Percentiles rank a stretch among this genome's conserved stretches.
Evolutionary conservation across 176 grass and related monocot genomes (phyloP).

Genomic region (Triticum timopheevii): DNA sequence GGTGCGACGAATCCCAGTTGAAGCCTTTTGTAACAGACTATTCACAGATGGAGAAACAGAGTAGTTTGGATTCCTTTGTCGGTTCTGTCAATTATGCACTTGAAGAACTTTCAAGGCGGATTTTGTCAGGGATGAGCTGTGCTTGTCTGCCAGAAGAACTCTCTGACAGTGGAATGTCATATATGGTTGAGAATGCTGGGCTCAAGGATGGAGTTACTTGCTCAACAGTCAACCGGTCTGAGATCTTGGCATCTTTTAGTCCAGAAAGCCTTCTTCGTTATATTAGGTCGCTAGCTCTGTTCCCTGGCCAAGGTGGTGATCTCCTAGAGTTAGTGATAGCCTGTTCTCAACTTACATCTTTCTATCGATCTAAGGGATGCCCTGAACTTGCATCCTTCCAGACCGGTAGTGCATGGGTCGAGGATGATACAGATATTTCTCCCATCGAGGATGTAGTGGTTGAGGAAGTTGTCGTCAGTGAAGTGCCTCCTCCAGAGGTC

Average conservation of each 20-base stretch:
- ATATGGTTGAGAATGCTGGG: slow-evolving; percentile 90
- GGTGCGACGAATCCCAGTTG: slow-evolving; percentile 91
- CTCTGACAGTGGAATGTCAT: slow-evolving; percentile 49
- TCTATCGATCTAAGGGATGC: slow-evolving; percentile 76
- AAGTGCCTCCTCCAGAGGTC: slow-evolving; percentile 32
- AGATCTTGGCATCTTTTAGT: slow-evolving; percentile 69
- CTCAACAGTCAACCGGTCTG: slow-evolving; percentile 53
- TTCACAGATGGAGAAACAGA: slow-evolving; percentile 89
- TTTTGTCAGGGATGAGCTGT: slow-evolving; percentile 69
- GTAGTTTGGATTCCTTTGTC: slow-evolving; percentile 68
- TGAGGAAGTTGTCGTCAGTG: slow-evolving; percentile 43
- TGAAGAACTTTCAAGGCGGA: slow-evolving; percentile 79
- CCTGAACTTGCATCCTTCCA: slow-evolving; percentile 72
- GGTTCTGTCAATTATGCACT: slow-evolving; percentile 72
- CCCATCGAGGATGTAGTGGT: slow-evolving; percentile 18
- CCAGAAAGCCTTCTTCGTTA: slow-evolving; percentile 70
- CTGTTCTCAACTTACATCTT: slow-evolving; percentile 77
- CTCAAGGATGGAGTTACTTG: slow-evolving; percentile 68
- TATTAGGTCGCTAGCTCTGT: slow-evolving; percentile 55
- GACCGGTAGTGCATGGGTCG: slow-evolving; percentile 55
- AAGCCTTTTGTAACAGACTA: slow-evolving; percentile 81
- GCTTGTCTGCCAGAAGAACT: slow-evolving; percentile 67
- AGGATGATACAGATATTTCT: slow-evolving; percentile 38
- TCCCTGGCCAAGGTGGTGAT: slow-evolving; percentile 61
- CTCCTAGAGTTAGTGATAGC: slow-evolving; percentile 62